phyloP scores from a whole-genome alignment of 2,329 filamentous ascomycete species.

The Alternaria consortialis region DNA sequence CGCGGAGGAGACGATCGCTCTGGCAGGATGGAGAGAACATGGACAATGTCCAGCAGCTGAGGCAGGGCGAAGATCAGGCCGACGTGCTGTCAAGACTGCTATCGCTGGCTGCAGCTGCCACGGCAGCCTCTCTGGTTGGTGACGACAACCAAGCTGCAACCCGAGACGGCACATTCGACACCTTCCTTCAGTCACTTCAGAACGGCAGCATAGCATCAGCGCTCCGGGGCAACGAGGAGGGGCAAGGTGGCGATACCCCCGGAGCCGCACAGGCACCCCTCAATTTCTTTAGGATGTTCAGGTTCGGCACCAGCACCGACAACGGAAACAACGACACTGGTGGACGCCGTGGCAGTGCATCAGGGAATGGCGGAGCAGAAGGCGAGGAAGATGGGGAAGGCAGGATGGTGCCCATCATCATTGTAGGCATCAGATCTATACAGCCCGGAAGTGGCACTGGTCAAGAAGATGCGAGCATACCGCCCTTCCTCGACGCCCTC shows the following conservation, averaged over 20 bases:
- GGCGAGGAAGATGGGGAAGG: conserved; percentile 57
- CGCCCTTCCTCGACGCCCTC: conserved; percentile 61
- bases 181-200: conserved; percentile 69
- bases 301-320: conserved; percentile 65
- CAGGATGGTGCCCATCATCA: conserved; percentile 73
- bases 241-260: conserved; percentile 48
- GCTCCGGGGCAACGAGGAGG: conserved; percentile 56
- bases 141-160: conserved; percentile 64
- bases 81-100: conserved; percentile 69
- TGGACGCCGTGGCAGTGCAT: conserved; percentile 36
- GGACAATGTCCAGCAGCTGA: conserved; percentile 46
- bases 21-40: conserved; percentile 39
- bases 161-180: conserved; percentile 69
- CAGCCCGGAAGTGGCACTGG: conserved; percentile 60
- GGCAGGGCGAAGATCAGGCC: conserved; percentile 68
- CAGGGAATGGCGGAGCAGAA: conserved; percentile 29
- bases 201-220: conserved; percentile 67
- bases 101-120: conserved; percentile 70
- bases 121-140: conserved; percentile 71
- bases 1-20: conserved; percentile 63
- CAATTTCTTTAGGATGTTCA: conserved; percentile 74
- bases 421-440: conserved; percentile 74
- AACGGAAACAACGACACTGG: conserved; percentile 30
- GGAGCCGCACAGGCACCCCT: conserved; percentile 62
- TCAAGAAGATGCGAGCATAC: conserved; percentile 55